phyloP scores from a whole-genome alignment of 257 asterid species.

The Rauvolfia tetraphylla region DNA sequence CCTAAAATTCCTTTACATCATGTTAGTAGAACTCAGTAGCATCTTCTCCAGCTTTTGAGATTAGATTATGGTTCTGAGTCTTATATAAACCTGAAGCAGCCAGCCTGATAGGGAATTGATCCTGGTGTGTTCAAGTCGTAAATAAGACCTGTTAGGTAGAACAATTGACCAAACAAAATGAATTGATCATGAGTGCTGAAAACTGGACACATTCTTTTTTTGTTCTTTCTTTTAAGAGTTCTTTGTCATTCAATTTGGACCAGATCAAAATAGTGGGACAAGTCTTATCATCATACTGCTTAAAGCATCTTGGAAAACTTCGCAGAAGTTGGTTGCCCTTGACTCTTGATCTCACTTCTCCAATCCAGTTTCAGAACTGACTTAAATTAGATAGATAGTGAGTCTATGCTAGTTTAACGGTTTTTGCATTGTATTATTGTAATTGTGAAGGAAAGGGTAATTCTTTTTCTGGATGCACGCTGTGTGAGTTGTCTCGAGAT shows the following conservation, averaged over 20 bases:
- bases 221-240: not conserved
- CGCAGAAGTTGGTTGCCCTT: not conserved
- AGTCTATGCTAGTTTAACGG: not conserved
- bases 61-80: not conserved
- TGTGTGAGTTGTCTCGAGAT: not conserved
- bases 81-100: not conserved
- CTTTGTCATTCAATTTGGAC: not conserved
- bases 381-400: not conserved
- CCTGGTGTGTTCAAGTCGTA: not conserved
- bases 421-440: not conserved
- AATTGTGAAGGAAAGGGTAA: not conserved
- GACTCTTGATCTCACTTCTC: not conserved
- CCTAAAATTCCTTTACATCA: not conserved
- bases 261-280: not conserved
- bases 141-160: not conserved
- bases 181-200: not conserved
- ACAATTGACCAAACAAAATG: not conserved
- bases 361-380: not conserved
- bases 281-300: not conserved
- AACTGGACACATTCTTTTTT: not conserved
- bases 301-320: not conserved
- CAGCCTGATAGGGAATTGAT: not conserved
- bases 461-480: not conserved
- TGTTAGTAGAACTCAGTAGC: not conserved
- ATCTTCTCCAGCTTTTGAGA: not conserved